These are phyloP conservation scores for Paecilomyces sp. DNA, from an alignment of 2,329 filamentous ascomycete genomes.

Conservation along the genomic window DNA sequence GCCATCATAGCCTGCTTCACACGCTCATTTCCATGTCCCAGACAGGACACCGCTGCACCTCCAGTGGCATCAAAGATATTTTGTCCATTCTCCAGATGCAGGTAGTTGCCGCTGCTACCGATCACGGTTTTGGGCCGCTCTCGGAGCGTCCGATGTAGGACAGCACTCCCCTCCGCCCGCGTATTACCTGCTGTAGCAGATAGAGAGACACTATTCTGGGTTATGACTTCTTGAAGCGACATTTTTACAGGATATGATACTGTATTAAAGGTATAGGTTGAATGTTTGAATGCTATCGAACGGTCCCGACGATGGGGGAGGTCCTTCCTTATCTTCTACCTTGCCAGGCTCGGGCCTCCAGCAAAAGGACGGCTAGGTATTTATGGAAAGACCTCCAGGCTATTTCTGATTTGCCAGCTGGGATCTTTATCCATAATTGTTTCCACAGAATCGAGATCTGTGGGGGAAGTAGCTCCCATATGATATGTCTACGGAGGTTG, in stretches of 20 bases:
- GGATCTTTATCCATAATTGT: neutral
- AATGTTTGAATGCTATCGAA: neutral
- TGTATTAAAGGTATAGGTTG: neutral
- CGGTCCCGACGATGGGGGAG: no score
- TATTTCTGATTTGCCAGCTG: neutral
- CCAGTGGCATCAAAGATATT: constrained; percentile 62
- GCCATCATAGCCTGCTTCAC: constrained; percentile 53
- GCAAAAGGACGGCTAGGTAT: neutral
- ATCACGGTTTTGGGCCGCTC: constrained; percentile 36
- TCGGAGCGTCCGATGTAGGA: constrained; percentile 46
- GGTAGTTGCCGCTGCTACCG: constrained; percentile 40
- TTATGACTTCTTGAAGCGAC: neutral
- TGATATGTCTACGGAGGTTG: no score
- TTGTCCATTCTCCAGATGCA: constrained; percentile 44
- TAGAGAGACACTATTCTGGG: neutral
- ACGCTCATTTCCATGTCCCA: constrained; percentile 59
- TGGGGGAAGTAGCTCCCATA: no score
- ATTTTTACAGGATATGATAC: neutral
- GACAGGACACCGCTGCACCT: constrained; percentile 63
- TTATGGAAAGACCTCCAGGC: no score
- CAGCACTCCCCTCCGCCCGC: constrained; percentile 13
- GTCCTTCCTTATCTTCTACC: neutral
- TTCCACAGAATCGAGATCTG: neutral
- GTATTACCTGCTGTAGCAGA: neutral
- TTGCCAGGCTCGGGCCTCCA: neutral